Percentiles rank a stretch among this genome's conserved stretches.
These are phyloP conservation scores for Cynanchum wilfordii DNA, from an alignment of 257 asterid genomes.

Conservation along the genomic window DNA sequence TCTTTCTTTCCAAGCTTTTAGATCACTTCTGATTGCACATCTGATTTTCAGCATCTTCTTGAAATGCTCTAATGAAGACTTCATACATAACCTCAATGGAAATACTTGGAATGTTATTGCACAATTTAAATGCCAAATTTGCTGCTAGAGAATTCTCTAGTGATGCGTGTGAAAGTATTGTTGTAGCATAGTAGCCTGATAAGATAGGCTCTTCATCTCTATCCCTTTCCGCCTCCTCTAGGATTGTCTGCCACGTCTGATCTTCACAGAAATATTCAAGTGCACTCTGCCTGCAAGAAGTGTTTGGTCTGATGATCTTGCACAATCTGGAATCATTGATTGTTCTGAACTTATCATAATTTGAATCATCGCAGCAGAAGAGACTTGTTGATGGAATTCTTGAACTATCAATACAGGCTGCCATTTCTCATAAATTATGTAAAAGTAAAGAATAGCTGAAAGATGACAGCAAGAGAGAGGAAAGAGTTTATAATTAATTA, in stretches of 20 bases:
- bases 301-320: constrained; percentile 5
- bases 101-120: constrained; percentile 5
- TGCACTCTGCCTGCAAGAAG: not conserved
- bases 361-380: not conserved
- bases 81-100: constrained; percentile 3
- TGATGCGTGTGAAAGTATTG: constrained; percentile 13
- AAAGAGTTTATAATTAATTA: not conserved
- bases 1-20: constrained; percentile 20
- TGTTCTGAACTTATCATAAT: not conserved
- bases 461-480: not conserved
- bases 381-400: not conserved
- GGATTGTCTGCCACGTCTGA: constrained; percentile 15
- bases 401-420: constrained; percentile 5
- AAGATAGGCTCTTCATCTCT: constrained; percentile 10
- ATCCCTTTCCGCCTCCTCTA: constrained; percentile 12
- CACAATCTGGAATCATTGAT: not conserved
- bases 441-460: not conserved
- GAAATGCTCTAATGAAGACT: constrained; percentile 8
- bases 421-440: constrained; percentile 1
- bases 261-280: not conserved
- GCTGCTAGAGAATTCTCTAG: constrained; percentile 13
- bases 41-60: constrained; percentile 9
- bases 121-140: constrained; percentile 16
- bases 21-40: constrained; percentile 12
- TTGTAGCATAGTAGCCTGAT: not conserved